Base-by-base conservation (phyloP, 148 eudicot species). In the Amaranthus cruentus region DNA sequence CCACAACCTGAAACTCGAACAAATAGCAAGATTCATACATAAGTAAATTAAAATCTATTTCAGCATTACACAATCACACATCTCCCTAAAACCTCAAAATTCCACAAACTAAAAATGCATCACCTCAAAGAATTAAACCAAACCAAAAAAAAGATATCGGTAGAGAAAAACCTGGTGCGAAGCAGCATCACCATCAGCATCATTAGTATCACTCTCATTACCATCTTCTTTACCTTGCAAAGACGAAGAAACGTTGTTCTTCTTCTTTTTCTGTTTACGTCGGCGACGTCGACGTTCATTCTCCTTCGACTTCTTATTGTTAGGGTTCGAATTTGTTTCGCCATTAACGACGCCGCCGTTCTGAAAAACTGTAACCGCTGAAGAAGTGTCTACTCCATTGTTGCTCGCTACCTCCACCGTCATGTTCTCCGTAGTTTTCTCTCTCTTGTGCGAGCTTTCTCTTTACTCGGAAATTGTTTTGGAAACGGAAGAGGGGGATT, bases 251-350 rank as follows among this genome's bases (percentile, higher is more conserved):
- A 48, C 10, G 12, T 43, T 2, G 2, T 75, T 77, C 66, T 87
- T 89, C 79, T 84, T 92, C 83, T 92, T 92, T 89, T 90, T 92
- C 84, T 88, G 91, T 80, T 92, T 90, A 58, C 96, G 89, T 4
- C 97, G 81, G 62, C 96, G 90, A 47, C 96, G 84, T 0, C 93
- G 87, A 3, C 96, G 84, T 64, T 90, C 97, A 14, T 73, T 75
- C 50, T 90, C 97, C 52, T 85, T 83, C 53, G 83, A 74, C 75
- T 92, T 90, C 81, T 87, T 58, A 53, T 48, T 70, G 73, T 49
- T 86, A 85, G 94, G 88, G 90, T 87, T 85, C 63, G 66, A 69
- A 6, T 75, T 75, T 74, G 68, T 15, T 59, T 68, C 82, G 10
- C 79, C 85, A 54, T 78, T 85, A 11, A 73, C 46, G 59, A 68